Conservation (phyloP, 148 eudicot genomes). For the Gaultheria prostrata region DNA sequence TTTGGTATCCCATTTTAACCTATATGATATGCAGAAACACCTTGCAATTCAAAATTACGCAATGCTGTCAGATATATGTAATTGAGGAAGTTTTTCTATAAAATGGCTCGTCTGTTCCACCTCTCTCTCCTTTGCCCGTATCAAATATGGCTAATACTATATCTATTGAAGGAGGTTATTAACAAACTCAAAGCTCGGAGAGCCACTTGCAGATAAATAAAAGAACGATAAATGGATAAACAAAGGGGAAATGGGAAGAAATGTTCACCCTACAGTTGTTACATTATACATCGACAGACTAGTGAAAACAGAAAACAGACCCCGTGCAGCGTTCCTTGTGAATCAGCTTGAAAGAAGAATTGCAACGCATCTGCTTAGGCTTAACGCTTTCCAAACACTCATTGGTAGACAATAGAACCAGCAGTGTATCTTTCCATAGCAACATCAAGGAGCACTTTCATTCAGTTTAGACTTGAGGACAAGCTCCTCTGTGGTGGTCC, state of each 20-base stretch:
- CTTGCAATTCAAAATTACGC: neutral
- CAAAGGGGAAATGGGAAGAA: neutral
- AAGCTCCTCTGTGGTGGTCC: conserved; percentile 79
- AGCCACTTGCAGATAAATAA: neutral
- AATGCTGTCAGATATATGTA: neutral
- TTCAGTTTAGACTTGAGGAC: conserved; percentile 56
- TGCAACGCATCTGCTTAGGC: neutral
- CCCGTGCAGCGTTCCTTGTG: neutral
- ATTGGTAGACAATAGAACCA: neutral
- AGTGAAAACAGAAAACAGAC: neutral
- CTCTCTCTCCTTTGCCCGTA: too few relatives aligned
- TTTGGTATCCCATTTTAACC: too few relatives aligned
- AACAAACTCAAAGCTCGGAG: neutral
- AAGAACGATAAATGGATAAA: neutral
- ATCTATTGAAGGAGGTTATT: neutral
- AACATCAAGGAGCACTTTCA: conserved; percentile 23
- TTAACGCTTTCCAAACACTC: neutral
- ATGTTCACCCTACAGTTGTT: neutral
- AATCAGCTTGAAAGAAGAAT: neutral
- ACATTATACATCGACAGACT: neutral
- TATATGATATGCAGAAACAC: neutral
- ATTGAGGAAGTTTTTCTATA: too few relatives aligned
- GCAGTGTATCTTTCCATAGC: neutral
- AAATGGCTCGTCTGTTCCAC: too few relatives aligned
- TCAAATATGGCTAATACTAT: neutral